phyloP scores from a whole-genome alignment of 345 rosid species.

The Geranium rotundifolium region DNA sequence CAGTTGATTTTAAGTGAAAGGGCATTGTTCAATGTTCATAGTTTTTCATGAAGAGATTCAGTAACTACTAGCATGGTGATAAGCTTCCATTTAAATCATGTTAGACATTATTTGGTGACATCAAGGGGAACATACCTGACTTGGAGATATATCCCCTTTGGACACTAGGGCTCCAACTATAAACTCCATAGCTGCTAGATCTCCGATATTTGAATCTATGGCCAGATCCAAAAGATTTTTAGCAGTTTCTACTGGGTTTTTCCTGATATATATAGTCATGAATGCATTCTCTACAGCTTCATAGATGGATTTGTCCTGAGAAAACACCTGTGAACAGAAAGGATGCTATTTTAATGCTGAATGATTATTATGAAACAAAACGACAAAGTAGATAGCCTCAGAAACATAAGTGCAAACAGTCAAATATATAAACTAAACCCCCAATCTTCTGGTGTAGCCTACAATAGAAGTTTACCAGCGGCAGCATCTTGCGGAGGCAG shows the following conservation, averaged over 20 bases:
- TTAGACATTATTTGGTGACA: no score
- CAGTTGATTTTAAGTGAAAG: no score
- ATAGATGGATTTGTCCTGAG: slow-evolving; percentile 90
- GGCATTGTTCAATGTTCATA: no score
- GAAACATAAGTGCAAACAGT: slow-evolving; percentile 1
- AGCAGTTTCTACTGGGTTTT: slow-evolving; percentile 67
- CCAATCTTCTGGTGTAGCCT: slow-evolving; percentile 1
- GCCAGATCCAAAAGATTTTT: slow-evolving; percentile 74
- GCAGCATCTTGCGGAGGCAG: slow-evolving; percentile 93
- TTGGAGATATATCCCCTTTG: slow-evolving; percentile 72
- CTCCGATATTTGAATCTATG: slow-evolving; percentile 80
- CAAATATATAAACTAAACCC: neutral
- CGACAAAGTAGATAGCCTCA: slow-evolving; percentile 3
- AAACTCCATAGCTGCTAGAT: slow-evolving; percentile 87
- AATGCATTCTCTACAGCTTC: slow-evolving; percentile 98
- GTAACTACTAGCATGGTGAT: neutral
- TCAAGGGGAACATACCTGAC: slow-evolving; percentile 42
- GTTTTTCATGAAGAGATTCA: neutral
- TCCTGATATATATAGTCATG: slow-evolving; percentile 62
- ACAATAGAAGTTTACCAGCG: slow-evolving; percentile 49
- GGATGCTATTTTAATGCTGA: slow-evolving; percentile 1
- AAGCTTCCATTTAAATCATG: neutral
- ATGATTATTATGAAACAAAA: neutral
- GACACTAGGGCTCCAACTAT: slow-evolving; percentile 70
- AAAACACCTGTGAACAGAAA: slow-evolving; percentile 52